These are phyloP conservation scores for Suillus fuscotomentosus DNA, from an alignment of 768 basidiomycete species.

Conservation along the genomic window DNA sequence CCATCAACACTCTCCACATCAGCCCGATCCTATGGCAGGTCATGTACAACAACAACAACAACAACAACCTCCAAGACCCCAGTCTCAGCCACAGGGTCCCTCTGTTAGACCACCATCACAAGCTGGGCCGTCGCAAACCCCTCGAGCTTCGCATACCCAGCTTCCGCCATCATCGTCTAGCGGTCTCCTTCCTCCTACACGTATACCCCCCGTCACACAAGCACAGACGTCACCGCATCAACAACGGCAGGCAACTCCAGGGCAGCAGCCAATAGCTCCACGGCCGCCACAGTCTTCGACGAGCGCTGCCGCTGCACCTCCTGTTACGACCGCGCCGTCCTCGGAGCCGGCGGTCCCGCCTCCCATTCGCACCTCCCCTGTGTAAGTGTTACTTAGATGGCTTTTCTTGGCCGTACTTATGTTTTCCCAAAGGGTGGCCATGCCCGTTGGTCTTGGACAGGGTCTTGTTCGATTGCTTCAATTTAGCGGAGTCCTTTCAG, in stretches of 20 bases:
- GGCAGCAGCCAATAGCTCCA: constrained; percentile 37
- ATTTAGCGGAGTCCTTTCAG: constrained; percentile 65
- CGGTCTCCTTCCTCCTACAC: constrained; percentile 24
- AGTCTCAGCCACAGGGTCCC: constrained; percentile 55
- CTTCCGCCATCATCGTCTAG: constrained; percentile 28
- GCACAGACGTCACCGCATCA: constrained; percentile 34
- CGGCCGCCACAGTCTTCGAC: constrained; percentile 31
- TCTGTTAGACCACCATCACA: constrained; percentile 53
- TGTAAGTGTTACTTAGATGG: constrained; percentile 24
- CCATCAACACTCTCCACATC: constrained; percentile 46
- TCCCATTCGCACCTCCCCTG: constrained; percentile 27
- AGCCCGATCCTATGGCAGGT: constrained; percentile 42
- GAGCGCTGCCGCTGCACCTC: constrained; percentile 17
- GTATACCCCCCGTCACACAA: constrained; percentile 36
- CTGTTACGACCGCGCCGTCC: constrained; percentile 24
- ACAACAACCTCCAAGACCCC: constrained; percentile 49
- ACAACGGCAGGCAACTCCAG: constrained; percentile 32
- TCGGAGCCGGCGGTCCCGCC: constrained; percentile 33
- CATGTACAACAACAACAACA: constrained; percentile 33
- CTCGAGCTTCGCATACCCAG: constrained; percentile 37
- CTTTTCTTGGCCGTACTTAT: not conserved
- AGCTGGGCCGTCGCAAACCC: constrained; percentile 46
- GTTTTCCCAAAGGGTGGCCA: constrained; percentile 26
- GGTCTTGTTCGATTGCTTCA: constrained; percentile 63
- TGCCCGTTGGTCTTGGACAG: constrained; percentile 54